Base-by-base conservation (phyloP, 352 stramenopile genomes). In the Phytopythium oedochilum region DNA sequence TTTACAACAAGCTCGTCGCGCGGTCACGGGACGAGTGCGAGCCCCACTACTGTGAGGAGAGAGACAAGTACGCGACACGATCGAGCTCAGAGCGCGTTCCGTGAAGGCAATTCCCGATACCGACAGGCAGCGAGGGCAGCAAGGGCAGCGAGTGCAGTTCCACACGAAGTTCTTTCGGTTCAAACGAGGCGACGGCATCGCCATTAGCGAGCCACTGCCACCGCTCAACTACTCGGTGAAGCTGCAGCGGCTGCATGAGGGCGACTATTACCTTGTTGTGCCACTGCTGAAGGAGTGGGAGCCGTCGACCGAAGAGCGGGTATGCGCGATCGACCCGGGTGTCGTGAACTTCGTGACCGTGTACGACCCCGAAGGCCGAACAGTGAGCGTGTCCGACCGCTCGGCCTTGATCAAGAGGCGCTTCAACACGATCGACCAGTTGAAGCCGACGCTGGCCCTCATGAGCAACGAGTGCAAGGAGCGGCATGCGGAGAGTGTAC, bases 361-460 rank as follows among this genome's bases (percentile, higher is more conserved):
- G n/a, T n/a, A n/a, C n/a, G n/a, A n/a, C n/a, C n/a, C 29, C 25
- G 64, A 55, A 14, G 48, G 57, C 7, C 49, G 29, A 0, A 63
- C 57, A n/a, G 39, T 63, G 31, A 54, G 48, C 12, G 34, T 53
- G 20, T 50, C 38, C 11, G 55, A 61, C 45, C 8, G 45, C 14
- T 15, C 15, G 12, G 2, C 23, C 18, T 34, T 59, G 2, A 31
- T 60, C 28, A 53, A 54, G 22, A 35, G 48, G 17, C 38, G 20
- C 17, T 59, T 52, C n/a, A 32, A 49, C 18, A 32, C 23, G 1
- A 43, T 60, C 18, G 44, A 60, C 25, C 9, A 38, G 7, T 46
- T 61, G 28, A 55, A 53, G 39, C 47, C 47, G 18, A 56, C 22
- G 5, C 53, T 59, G 6, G 17, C 26, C 8, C 2, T 20, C 2